These are phyloP conservation scores for thale cress (Arabidopsis thaliana) DNA, from an alignment of 345 rosid genomes.

Conservation along the genomic window TAIR10.1 NC_003074.8:20731501-20732000, in stretches of 20 bases:
- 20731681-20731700: neutral
- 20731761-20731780: constrained; percentile 53
- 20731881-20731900: constrained; percentile 75
- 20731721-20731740: no score
- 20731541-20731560: constrained; percentile 56
- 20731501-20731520: constrained; percentile 84
- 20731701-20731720: no score
- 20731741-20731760: neutral
- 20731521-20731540: constrained; percentile 73
- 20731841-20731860: constrained; percentile 61
- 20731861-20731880: constrained; percentile 72
- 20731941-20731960: neutral
- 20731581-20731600: constrained; percentile 73
- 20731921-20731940: constrained; percentile 58
- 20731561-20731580: constrained; percentile 81
- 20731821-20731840: constrained; percentile 54
- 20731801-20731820: constrained; percentile 59
- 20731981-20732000: neutral
- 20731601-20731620: constrained; percentile 77
- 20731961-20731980: neutral
- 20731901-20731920: constrained; percentile 83
- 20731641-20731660: constrained; percentile 83
- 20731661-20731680: neutral
- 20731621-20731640: constrained; percentile 76
- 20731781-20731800: constrained; percentile 75